A percentile compares a stretch with the other conserved stretches of the same genome.
Evolutionary conservation across 495 filamentous ascomycete genomes (phyloP).

Genomic region (Neurospora discreta): DNA sequence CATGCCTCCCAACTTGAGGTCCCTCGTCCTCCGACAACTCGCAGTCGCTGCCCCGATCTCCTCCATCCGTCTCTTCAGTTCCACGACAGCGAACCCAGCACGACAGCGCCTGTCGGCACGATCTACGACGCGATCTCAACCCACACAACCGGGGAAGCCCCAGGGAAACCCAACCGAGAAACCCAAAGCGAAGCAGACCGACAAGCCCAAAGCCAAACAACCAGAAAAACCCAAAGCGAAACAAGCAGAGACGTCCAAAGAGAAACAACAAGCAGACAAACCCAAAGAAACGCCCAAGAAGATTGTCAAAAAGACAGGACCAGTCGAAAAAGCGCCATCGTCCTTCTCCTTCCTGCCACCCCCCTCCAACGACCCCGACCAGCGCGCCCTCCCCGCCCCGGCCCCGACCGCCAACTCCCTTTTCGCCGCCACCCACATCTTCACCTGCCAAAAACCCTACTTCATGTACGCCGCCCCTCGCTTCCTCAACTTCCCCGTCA

Average conservation of each 20-base stretch:
- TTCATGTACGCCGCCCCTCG: constrained; percentile 61
- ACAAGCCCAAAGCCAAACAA: background rate
- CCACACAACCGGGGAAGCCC: background rate
- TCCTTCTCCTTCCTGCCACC: constrained; percentile 19
- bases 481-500: constrained; percentile 55
- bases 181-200: background rate
- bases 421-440: constrained; percentile 44
- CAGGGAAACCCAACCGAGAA: background rate
- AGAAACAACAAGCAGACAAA: background rate
- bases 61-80: background rate
- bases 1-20: constrained; percentile 8
- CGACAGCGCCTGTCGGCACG: background rate
- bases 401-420: constrained; percentile 10
- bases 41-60: background rate
- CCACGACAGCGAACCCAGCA: background rate
- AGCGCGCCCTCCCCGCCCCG: constrained; percentile 7
- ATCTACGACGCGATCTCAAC: background rate
- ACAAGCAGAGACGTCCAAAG: background rate
- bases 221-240: background rate
- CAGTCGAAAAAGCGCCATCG: background rate
- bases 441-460: constrained; percentile 46
- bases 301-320: background rate
- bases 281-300: background rate
- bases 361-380: constrained; percentile 24
- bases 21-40: constrained; percentile 3